Conservation (phyloP, 345 rosid genomes). For the Triadica sebifera region DNA sequence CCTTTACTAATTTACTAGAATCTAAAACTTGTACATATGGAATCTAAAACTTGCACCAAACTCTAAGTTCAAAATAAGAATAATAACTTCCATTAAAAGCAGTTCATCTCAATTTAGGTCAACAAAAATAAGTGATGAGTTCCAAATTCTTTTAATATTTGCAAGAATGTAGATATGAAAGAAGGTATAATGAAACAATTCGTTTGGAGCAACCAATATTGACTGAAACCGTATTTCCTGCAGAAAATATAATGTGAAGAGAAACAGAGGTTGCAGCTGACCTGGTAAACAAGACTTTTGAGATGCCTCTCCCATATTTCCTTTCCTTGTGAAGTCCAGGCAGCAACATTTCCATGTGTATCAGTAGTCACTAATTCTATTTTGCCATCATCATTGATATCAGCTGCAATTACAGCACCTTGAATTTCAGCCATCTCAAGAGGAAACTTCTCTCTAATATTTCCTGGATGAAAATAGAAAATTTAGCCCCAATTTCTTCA, state of each 20-base stretch:
- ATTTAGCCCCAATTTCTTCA: slow-evolving; percentile 27
- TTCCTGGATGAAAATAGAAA: slow-evolving; percentile 48
- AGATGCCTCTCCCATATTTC: slow-evolving; percentile 87
- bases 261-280: no score
- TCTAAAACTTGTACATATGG: no score
- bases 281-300: slow-evolving; percentile 96
- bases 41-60: no score
- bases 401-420: slow-evolving; percentile 94
- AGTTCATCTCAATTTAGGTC: not conserved
- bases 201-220: not conserved
- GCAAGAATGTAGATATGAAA: slow-evolving; percentile 1
- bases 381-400: slow-evolving; percentile 98
- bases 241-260: no score
- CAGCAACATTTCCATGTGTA: slow-evolving; percentile 95
- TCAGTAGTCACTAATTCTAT: slow-evolving; percentile 94
- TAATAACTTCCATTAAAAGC: not conserved
- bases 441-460: slow-evolving; percentile 78
- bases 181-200: not conserved
- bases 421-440: slow-evolving; percentile 99
- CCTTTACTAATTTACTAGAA: no score
- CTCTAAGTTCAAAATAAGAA: not conserved
- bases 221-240: no score
- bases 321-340: slow-evolving; percentile 92
- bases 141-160: not conserved
- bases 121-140: not conserved